phyloP scores from a whole-genome alignment of 768 basidiomycete genomes.

The Chiua virens region DNA sequence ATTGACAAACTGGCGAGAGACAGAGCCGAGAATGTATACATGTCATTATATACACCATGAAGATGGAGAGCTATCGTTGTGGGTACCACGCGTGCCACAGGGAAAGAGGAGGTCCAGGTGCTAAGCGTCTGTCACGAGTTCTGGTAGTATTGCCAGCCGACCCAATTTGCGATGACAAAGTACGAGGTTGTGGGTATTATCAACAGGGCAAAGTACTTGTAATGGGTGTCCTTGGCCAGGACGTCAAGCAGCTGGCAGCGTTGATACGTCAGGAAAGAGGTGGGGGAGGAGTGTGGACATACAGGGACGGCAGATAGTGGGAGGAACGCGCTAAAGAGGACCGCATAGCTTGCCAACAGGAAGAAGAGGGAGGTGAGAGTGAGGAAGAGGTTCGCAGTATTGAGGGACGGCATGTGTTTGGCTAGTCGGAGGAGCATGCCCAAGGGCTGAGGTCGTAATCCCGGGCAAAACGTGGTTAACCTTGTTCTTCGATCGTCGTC shows the following conservation, averaged over 20 bases:
- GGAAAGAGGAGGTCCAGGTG: neutral
- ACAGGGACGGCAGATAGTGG: conserved; percentile 54
- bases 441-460: conserved; percentile 27
- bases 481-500: conserved; percentile 1
- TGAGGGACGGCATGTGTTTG: conserved; percentile 28
- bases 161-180: conserved; percentile 98
- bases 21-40: conserved; percentile 3
- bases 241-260: conserved; percentile 56
- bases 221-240: conserved; percentile 74
- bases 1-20: conserved; percentile 1
- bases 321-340: conserved; percentile 64
- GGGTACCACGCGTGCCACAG: conserved; percentile 5
- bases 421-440: conserved; percentile 12
- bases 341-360: conserved; percentile 55
- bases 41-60: conserved; percentile 1
- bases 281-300: conserved; percentile 24
- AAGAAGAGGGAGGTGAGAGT: conserved; percentile 52
- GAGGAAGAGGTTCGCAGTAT: conserved; percentile 50
- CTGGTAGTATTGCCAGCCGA: conserved; percentile 96
- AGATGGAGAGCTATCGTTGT: neutral
- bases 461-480: conserved; percentile 22
- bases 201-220: conserved; percentile 84
- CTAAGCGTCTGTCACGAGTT: conserved; percentile 60
- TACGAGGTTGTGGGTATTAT: conserved; percentile 80
- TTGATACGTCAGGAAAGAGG: conserved; percentile 20